Evolutionary conservation across 2,329 filamentous ascomycete species (phyloP).

Genomic region (Coniosporium tulheliwenetii): DNA sequence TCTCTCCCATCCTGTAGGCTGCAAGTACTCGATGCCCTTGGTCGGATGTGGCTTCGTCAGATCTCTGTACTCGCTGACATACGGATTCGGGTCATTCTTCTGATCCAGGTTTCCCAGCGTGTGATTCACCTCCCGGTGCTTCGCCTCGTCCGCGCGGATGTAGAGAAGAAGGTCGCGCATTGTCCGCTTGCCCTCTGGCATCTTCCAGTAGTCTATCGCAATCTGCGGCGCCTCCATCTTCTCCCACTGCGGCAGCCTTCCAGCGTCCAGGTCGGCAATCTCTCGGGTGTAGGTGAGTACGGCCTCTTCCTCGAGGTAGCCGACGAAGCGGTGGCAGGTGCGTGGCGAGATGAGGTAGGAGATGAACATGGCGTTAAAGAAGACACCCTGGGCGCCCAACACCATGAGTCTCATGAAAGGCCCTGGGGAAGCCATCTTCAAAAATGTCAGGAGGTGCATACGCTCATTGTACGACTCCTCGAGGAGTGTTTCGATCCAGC

Average conservation of each 20-base stretch:
- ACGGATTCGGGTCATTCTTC: constrained; percentile 80
- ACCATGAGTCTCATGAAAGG: constrained; percentile 89
- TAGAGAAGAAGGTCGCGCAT: constrained; percentile 84
- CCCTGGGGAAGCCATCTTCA: constrained; percentile 77
- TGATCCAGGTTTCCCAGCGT: constrained; percentile 81
- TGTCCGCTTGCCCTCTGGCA: constrained; percentile 66
- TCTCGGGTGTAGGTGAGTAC: constrained; percentile 89
- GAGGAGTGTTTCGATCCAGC: constrained; percentile 40
- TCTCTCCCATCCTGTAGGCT: constrained; percentile 67
- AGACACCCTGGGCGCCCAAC: constrained; percentile 82
- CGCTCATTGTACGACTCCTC: constrained; percentile 65
- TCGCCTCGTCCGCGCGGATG: constrained; percentile 77
- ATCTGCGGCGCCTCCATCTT: constrained; percentile 72
- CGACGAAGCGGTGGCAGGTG: constrained; percentile 88
- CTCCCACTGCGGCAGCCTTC: constrained; percentile 70
- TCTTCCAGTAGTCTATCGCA: constrained; percentile 82
- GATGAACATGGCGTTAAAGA: constrained; percentile 89
- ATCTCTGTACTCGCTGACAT: constrained; percentile 68
- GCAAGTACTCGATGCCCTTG: constrained; percentile 48
- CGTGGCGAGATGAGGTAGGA: constrained; percentile 75
- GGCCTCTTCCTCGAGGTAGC: constrained; percentile 93
- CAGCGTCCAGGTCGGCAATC: constrained; percentile 71
- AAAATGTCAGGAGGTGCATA: constrained; percentile 85
- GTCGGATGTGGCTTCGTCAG: constrained; percentile 49
- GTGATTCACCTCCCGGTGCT: constrained; percentile 77